phyloP scores from a whole-genome alignment of 2,329 filamentous ascomycete species.

The Thielaviopsis musarum region DNA sequence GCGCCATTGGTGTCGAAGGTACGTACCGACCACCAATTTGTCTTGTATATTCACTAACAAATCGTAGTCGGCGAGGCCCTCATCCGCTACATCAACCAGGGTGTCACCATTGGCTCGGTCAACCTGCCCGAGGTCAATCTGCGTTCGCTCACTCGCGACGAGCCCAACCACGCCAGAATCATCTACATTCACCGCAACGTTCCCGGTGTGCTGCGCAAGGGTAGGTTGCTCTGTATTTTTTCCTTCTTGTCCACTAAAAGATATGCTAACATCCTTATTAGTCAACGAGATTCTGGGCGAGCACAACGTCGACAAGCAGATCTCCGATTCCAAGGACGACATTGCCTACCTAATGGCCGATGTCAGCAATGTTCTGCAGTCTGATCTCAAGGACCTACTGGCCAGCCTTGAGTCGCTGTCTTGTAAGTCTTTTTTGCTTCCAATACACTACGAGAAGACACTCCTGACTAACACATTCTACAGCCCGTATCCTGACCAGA shows the following conservation, averaged over 20 bases:
- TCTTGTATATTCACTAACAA: not conserved
- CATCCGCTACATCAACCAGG: conserved; percentile 90
- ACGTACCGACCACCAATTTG: conserved; percentile 12
- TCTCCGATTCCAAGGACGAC: conserved; percentile 86
- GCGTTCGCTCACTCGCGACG: conserved; percentile 76
- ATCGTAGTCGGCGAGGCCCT: conserved; percentile 60
- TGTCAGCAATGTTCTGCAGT: conserved; percentile 67
- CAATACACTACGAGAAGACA: not conserved
- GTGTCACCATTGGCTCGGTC: conserved; percentile 76
- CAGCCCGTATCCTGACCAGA: conserved; percentile 30
- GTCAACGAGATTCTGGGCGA: conserved; percentile 90
- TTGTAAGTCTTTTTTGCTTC: conserved; percentile 41
- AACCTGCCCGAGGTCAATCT: conserved; percentile 93
- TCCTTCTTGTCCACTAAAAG: not conserved
- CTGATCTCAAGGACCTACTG: conserved; percentile 73
- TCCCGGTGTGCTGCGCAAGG: conserved; percentile 78
- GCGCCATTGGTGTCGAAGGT: conserved; percentile 83
- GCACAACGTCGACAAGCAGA: conserved; percentile 98
- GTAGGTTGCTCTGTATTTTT: conserved; percentile 25
- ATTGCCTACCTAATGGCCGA: conserved; percentile 96
- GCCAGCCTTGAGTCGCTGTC: conserved; percentile 65
- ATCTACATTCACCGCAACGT: conserved; percentile 97
- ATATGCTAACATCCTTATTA: conserved; percentile 16
- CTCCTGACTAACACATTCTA: not conserved
- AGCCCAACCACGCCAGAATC: conserved; percentile 75